Percentiles rank a stretch among this genome's conserved stretches.
These are phyloP conservation scores for Entophlyctis luteolus DNA, from an alignment of 192 early-diverging fungal genomes.

Conservation along the genomic window DNA sequence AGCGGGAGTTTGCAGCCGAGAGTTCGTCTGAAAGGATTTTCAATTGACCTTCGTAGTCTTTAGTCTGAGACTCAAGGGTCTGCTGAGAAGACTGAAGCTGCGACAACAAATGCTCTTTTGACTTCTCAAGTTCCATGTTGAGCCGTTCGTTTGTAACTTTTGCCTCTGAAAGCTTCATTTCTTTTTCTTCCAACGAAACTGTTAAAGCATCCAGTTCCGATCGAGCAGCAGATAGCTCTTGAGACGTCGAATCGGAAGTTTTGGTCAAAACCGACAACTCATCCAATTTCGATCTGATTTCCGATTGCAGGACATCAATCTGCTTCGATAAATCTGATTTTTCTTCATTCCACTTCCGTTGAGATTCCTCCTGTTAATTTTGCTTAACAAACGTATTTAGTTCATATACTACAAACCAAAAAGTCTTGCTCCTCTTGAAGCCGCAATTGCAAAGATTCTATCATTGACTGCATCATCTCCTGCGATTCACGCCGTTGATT, in stretches of 20 bases:
- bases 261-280: neutral
- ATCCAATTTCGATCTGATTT: neutral
- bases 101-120: neutral
- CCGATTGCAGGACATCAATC: neutral
- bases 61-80: neutral
- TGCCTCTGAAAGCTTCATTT: neutral
- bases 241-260: neutral
- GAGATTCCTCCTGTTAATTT: neutral
- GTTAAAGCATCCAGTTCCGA: neutral
- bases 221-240: neutral
- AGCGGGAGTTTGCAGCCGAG: no score
- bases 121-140: no score
- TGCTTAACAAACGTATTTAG: neutral
- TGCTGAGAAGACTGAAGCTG: neutral
- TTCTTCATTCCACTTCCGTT: neutral
- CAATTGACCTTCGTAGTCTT: no score
- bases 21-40: no score
- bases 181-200: neutral
- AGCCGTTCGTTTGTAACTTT: no score
- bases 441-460: constrained; percentile 9
- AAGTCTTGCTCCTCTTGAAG: constrained; percentile 22
- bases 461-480: constrained; percentile 25
- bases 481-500: constrained; percentile 13
- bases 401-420: neutral
- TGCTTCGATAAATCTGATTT: neutral